phyloP scores from a whole-genome alignment of 768 basidiomycete species.

The Terana coerulea region DNA sequence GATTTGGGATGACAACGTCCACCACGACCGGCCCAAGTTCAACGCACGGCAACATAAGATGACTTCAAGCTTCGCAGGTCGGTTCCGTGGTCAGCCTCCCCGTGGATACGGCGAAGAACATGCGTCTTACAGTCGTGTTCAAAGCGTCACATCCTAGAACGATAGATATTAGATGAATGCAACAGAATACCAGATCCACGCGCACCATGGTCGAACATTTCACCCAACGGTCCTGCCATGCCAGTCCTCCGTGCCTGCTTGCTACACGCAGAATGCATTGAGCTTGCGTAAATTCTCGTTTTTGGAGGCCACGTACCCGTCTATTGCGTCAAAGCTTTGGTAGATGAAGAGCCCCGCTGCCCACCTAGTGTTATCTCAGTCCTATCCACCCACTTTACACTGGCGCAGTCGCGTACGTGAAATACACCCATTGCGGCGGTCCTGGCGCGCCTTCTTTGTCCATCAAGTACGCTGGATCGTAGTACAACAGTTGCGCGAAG shows the following conservation, averaged over 20 bases:
- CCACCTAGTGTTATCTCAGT: no score
- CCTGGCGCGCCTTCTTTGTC: constrained; percentile 58
- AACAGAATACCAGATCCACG: no score
- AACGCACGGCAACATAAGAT: constrained; percentile 80
- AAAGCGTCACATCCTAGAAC: constrained; percentile 80
- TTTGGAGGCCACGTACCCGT: constrained; percentile 58
- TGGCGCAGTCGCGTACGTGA: constrained; percentile 73
- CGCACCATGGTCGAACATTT: constrained; percentile 97
- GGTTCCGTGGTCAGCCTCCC: not conserved
- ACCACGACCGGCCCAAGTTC: constrained; percentile 92
- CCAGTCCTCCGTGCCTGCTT: constrained; percentile 95
- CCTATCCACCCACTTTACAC: no score
- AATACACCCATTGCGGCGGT: constrained; percentile 85
- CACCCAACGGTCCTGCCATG: constrained; percentile 95
- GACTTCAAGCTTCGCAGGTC: constrained; percentile 65
- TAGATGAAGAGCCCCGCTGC: constrained; percentile 86
- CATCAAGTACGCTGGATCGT: constrained; percentile 73
- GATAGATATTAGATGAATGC: not conserved
- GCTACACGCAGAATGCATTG: constrained; percentile 36
- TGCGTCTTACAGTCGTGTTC: constrained; percentile 76
- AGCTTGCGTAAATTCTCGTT: not conserved
- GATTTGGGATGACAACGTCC: constrained; percentile 86
- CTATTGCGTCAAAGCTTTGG: constrained; percentile 85
- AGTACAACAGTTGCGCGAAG: constrained; percentile 76
- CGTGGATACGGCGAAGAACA: no score